phyloP scores from a whole-genome alignment of 2,329 filamentous ascomycete genomes.

The Aphanoascus verrucosus region DNA sequence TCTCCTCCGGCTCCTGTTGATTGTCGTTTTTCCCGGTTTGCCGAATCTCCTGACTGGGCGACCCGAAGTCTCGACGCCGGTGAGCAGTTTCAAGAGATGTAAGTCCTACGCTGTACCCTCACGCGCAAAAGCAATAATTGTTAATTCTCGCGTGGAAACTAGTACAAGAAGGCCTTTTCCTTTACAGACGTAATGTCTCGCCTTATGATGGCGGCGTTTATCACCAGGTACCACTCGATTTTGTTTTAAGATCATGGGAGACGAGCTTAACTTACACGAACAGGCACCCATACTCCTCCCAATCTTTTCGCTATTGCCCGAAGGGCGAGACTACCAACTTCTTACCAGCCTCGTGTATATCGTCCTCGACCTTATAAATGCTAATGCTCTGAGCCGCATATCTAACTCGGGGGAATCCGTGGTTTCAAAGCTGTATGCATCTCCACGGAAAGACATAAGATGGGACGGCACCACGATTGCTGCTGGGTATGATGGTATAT shows the following conservation, averaged over 20 bases:
- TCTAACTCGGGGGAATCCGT: constrained; percentile 70
- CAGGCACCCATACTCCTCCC: constrained; percentile 81
- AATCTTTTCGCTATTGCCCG: constrained; percentile 78
- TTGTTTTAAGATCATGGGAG: background rate
- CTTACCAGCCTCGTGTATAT: constrained; percentile 74
- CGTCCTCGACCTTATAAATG: constrained; percentile 68
- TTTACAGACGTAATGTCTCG: constrained; percentile 92
- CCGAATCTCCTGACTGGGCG: constrained; percentile 77
- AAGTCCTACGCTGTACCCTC: constrained; percentile 30
- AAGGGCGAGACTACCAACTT: constrained; percentile 54
- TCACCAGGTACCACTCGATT: constrained; percentile 44
- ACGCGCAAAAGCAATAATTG: constrained; percentile 8
- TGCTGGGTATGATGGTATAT: constrained; percentile 51
- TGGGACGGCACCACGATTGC: constrained; percentile 68
- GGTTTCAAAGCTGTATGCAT: constrained; percentile 64
- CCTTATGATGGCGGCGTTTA: constrained; percentile 90
- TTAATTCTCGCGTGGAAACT: constrained; percentile 12
- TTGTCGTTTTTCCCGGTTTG: constrained; percentile 68
- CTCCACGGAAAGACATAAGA: constrained; percentile 60
- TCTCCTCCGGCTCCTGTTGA: constrained; percentile 67
- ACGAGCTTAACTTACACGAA: background rate
- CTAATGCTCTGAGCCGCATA: constrained; percentile 65
- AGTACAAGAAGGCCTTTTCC: constrained; percentile 94
- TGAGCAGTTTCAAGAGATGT: constrained; percentile 97
- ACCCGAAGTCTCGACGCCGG: constrained; percentile 92